Evolutionary conservation across 441 rosid species (phyloP).

Genomic region (Monsonia emarginata): DNA sequence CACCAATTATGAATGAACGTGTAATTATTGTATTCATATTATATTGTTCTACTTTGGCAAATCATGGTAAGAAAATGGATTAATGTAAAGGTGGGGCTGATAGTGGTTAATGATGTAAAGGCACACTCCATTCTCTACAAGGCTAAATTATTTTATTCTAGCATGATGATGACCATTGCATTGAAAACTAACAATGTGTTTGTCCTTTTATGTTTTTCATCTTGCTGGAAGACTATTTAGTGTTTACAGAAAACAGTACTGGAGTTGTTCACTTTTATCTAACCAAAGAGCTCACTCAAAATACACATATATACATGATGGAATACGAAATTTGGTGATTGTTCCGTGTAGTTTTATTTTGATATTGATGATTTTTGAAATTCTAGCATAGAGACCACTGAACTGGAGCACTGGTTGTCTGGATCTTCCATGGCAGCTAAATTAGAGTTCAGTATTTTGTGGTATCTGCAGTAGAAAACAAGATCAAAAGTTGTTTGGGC

Average conservation of each 20-base stretch:
- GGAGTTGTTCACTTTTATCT: constrained; percentile 5
- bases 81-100: not conserved
- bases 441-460: not conserved
- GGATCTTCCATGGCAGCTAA: not conserved
- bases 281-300: not conserved
- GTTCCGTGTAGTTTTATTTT: not conserved
- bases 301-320: not conserved
- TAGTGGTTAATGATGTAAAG: constrained; percentile 4
- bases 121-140: not conserved
- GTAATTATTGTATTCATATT: not conserved
- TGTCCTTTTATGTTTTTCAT: not conserved
- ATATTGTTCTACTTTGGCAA: not conserved
- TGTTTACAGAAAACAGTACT: not conserved
- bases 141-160: not conserved
- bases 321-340: not conserved
- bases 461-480: not conserved
- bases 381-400: not conserved
- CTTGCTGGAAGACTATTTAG: not conserved
- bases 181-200: not conserved
- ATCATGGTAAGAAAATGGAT: constrained; percentile 1
- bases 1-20: not conserved
- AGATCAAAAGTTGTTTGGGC: not conserved
- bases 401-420: not conserved
- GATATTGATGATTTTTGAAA: not conserved
- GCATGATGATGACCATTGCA: not conserved